A percentile compares a stretch with the other conserved stretches of the same genome.
Conservation (phyloP, 2,329 filamentous ascomycete species). For the Corynespora cassiicola region DNA sequence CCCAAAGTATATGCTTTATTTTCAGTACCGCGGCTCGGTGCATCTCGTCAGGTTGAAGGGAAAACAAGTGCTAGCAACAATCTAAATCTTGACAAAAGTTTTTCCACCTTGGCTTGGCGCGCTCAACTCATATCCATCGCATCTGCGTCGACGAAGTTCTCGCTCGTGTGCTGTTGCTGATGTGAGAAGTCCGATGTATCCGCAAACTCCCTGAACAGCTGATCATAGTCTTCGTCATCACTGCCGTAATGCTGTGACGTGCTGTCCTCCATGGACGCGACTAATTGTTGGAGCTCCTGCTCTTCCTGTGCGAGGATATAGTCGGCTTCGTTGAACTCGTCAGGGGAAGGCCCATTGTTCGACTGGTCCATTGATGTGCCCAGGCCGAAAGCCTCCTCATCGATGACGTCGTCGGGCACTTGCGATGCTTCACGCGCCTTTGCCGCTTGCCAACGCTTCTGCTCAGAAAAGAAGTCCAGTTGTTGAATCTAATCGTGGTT, state of each 20-base stretch:
- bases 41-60: neutral
- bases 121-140: constrained; percentile 48
- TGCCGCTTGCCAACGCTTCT: constrained; percentile 53
- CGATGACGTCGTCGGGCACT: constrained; percentile 24
- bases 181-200: constrained; percentile 50
- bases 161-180: constrained; percentile 8
- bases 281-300: constrained; percentile 52
- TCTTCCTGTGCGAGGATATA: constrained; percentile 50
- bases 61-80: neutral
- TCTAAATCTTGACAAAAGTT: neutral
- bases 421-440: constrained; percentile 49
- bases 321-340: constrained; percentile 47
- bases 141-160: constrained; percentile 21
- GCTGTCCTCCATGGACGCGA: constrained; percentile 50
- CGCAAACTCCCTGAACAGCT: constrained; percentile 68
- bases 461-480: constrained; percentile 52
- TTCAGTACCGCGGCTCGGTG: neutral
- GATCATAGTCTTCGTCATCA: constrained; percentile 67
- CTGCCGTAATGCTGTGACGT: constrained; percentile 50
- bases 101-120: constrained; percentile 23
- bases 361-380: constrained; percentile 12
- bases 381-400: constrained; percentile 30
- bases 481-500: constrained; percentile 49
- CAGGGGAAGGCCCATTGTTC: no score
- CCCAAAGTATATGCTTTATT: constrained; percentile 21